These are phyloP conservation scores for Hymenoscyphus albidus DNA, from an alignment of 2,329 filamentous ascomycete species.

Conservation along the genomic window DNA sequence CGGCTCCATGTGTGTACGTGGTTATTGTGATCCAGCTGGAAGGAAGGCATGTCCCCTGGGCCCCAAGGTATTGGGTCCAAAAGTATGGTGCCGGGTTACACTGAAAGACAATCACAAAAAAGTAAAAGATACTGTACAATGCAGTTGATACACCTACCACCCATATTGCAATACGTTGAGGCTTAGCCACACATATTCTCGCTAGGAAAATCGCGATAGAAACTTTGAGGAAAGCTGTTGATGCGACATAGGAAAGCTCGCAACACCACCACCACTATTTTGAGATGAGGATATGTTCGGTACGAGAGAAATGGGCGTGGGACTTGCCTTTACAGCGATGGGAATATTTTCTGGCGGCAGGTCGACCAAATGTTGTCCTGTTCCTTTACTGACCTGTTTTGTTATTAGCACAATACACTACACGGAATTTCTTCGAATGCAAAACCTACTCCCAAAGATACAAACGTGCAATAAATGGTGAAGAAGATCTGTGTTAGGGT, in stretches of 20 bases:
- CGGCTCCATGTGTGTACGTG: slow-evolving; percentile 42
- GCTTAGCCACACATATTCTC: slow-evolving; percentile 35
- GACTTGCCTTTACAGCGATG: slow-evolving; percentile 30
- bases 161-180: slow-evolving; percentile 37
- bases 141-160: slow-evolving; percentile 33
- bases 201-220: slow-evolving; percentile 40
- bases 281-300: not conserved
- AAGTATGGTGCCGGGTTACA: slow-evolving; percentile 39
- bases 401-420: not conserved
- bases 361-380: slow-evolving; percentile 26
- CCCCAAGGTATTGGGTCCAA: slow-evolving; percentile 37
- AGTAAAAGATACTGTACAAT: slow-evolving; percentile 37
- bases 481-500: slow-evolving; percentile 23
- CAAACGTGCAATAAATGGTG: slow-evolving; percentile 25
- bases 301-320: not conserved
- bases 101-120: slow-evolving; percentile 39
- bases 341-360: slow-evolving; percentile 27
- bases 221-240: slow-evolving; percentile 39
- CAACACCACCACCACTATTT: slow-evolving; percentile 37
- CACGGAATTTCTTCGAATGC: not conserved
- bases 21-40: slow-evolving; percentile 30
- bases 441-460: slow-evolving; percentile 22
- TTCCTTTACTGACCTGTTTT: slow-evolving; percentile 22
- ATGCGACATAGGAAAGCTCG: slow-evolving; percentile 39
- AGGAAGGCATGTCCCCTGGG: slow-evolving; percentile 36